Percentiles rank a stretch among this genome's conserved stretches.
Evolutionary conservation across 2,329 filamentous ascomycete genomes (phyloP).

Genomic region (Clonostachys solani): DNA sequence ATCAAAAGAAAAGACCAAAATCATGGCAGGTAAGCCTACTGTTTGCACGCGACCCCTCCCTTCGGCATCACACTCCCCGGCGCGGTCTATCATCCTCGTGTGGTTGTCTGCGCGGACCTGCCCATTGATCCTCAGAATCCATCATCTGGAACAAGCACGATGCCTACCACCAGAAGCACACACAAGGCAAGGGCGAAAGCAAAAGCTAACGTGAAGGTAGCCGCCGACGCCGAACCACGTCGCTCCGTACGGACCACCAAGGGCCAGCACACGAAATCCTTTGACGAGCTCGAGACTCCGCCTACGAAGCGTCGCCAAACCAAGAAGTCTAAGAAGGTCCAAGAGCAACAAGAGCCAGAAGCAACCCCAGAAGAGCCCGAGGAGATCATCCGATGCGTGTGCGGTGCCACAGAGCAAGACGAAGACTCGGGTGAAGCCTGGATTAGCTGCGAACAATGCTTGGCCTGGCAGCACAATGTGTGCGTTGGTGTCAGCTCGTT

Average conservation of each 20-base stretch:
- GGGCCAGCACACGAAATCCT: slow-evolving; percentile 87
- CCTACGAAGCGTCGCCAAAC: slow-evolving; percentile 48
- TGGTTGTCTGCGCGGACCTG: no score
- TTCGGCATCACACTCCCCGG: not conserved
- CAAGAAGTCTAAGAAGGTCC: slow-evolving; percentile 54
- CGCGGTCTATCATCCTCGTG: not conserved
- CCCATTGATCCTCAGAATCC: not conserved
- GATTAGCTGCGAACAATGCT: slow-evolving; percentile 93
- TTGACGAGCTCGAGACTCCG: slow-evolving; percentile 66
- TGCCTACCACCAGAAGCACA: not conserved
- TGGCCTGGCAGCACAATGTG: slow-evolving; percentile 95
- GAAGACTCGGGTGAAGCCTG: slow-evolving; percentile 85
- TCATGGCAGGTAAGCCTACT: no score
- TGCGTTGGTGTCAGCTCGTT: slow-evolving; percentile 85
- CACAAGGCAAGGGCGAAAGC: not conserved
- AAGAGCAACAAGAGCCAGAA: slow-evolving; percentile 48
- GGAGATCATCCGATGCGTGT: slow-evolving; percentile 88
- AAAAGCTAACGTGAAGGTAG: slow-evolving; percentile 17
- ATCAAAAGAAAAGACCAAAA: no score
- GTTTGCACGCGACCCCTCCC: not conserved
- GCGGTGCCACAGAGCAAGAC: slow-evolving; percentile 80
- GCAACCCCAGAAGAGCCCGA: slow-evolving; percentile 46
- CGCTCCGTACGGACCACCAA: slow-evolving; percentile 96
- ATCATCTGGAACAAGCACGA: not conserved
- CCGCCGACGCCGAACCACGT: slow-evolving; percentile 68